phyloP scores from a whole-genome alignment of 1,284 basidiomycete genomes.

The Boletus sp. region DNA sequence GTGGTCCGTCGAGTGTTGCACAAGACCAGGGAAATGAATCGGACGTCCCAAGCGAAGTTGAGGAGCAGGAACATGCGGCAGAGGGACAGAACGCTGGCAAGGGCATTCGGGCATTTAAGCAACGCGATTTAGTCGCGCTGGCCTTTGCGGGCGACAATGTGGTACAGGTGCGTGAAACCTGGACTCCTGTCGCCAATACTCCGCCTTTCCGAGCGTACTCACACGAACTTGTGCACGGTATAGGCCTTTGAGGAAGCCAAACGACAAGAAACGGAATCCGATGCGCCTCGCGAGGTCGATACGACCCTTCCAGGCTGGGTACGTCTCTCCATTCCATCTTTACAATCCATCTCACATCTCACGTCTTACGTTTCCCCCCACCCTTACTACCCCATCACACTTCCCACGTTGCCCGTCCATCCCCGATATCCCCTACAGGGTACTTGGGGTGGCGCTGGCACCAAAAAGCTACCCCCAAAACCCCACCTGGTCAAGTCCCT shows the following conservation, averaged over 20 bases:
- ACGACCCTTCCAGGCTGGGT: conserved; percentile 96
- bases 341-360: not conserved
- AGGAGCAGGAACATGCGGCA: conserved; percentile 56
- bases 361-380: not conserved
- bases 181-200: too few relatives aligned
- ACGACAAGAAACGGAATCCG: conserved; percentile 69
- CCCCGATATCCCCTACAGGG: conserved; percentile 52
- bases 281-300: conserved; percentile 83
- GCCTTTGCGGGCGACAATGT: conserved; percentile 98
- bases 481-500: conserved; percentile 73
- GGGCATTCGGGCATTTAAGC: conserved; percentile 67
- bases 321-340: conserved; percentile 25
- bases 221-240: not conserved
- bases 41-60: conserved; percentile 61
- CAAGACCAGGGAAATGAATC: conserved; percentile 36
- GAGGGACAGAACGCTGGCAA: conserved; percentile 40
- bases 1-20: not conserved
- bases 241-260: conserved; percentile 88
- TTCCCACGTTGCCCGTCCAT: not conserved
- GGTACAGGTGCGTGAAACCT: conserved; percentile 55
- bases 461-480: conserved; percentile 54
- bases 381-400: not conserved
- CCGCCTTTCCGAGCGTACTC: conserved; percentile 1
- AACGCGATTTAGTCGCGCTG: conserved; percentile 85
- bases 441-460: conserved; percentile 84